Evolutionary conservation across 306 rosid species (phyloP).

Genomic region (Alnus rubra): DNA sequence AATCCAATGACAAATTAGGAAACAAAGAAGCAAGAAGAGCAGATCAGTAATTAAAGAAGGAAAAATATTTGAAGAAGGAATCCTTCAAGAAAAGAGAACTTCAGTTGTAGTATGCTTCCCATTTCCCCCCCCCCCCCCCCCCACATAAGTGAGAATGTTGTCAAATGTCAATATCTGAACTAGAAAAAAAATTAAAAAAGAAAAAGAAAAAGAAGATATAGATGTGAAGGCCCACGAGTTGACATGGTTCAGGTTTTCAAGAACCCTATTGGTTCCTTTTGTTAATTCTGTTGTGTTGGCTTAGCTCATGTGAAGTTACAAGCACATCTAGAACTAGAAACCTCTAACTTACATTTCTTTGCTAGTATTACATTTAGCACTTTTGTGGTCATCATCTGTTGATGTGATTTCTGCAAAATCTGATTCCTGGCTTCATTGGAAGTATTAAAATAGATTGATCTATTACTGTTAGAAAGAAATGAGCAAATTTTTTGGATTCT

Average conservation of each 20-base stretch:
- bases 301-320: not conserved
- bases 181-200: not conserved
- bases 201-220: not conserved
- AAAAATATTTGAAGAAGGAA: not conserved
- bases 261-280: not conserved
- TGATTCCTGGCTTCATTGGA: not conserved
- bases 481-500: not conserved
- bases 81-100: not conserved
- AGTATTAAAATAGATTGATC: not conserved
- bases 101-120: too few species aligned
- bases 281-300: not conserved
- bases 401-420: not conserved
- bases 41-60: conserved; percentile 10
- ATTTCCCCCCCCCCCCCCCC: not conserved
- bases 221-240: not conserved
- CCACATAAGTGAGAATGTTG: not conserved
- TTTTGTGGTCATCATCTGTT: not conserved
- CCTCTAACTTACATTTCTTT: not conserved
- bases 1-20: conserved; percentile 20
- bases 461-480: not conserved
- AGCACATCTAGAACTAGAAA: not conserved
- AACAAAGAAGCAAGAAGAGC: not conserved
- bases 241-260: too few species aligned
- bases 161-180: not conserved
- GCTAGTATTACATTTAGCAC: not conserved